A percentile compares a stretch with the other conserved stretches of the same genome.
phyloP scores from a whole-genome alignment of 2,329 filamentous ascomycete genomes.

The Amesomyces nigricolor region DNA sequence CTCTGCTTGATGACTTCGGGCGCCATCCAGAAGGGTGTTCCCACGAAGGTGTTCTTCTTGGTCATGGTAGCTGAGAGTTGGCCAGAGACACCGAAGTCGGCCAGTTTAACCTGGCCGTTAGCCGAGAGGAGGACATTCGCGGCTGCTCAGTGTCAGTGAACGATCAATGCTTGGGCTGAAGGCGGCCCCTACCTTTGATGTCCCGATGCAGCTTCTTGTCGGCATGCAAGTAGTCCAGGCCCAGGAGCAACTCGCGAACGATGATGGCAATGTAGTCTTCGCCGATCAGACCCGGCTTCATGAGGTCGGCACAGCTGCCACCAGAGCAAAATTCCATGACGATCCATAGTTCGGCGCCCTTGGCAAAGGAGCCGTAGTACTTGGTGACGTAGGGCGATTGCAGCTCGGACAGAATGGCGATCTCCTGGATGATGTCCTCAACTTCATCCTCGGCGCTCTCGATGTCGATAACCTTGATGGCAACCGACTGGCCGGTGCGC shows the following conservation, averaged over 20 bases:
- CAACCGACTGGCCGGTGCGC: conserved; percentile 84
- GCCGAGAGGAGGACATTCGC: conserved; percentile 87
- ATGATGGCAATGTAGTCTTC: conserved; percentile 99
- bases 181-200: conserved; percentile 67
- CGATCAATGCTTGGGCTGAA: not conserved
- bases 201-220: conserved; percentile 96
- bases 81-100: conserved; percentile 94
- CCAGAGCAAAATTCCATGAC: conserved; percentile 99
- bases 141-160: conserved; percentile 46
- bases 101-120: conserved; percentile 92
- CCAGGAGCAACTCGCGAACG: conserved; percentile 78
- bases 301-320: conserved; percentile 89
- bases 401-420: conserved; percentile 91
- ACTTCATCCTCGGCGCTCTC: conserved; percentile 99
- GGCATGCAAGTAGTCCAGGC: conserved; percentile 85
- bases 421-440: conserved; percentile 98
- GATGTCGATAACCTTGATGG: conserved; percentile 98
- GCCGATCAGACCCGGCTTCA: conserved; percentile 86
- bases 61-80: conserved; percentile 98
- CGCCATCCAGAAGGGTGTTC: conserved; percentile 99
- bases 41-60: conserved; percentile 98
- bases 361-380: conserved; percentile 95
- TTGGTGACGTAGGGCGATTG: conserved; percentile 95
- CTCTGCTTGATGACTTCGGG: conserved; percentile 98
- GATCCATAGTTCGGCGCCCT: conserved; percentile 96